Evolutionary conservation across 805 yeast species (phyloP).

Genomic region (Lachancea nothofagi): DNA sequence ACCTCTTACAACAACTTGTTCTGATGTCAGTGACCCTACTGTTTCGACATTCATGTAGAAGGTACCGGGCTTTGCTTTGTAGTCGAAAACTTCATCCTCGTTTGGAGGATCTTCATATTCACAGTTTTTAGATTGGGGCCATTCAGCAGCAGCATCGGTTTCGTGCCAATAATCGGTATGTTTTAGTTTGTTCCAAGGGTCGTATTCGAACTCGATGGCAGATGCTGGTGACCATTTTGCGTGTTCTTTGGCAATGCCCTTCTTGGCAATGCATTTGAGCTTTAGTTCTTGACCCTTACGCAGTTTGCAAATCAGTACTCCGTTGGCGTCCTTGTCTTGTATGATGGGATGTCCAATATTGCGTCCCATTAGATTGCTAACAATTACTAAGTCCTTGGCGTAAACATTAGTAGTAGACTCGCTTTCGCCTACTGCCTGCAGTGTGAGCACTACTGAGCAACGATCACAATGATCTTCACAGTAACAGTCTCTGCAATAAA

Average conservation of each 20-base stretch:
- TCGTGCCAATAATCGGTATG: conserved; percentile 98
- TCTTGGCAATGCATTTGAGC: conserved; percentile 90
- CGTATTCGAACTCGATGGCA: conserved; percentile 94
- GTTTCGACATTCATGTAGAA: conserved; percentile 91
- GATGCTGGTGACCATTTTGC: conserved; percentile 98
- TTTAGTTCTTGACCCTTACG: conserved; percentile 88
- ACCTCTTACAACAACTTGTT: conserved; percentile 82
- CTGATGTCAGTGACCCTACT: conserved; percentile 81
- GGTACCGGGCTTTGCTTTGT: conserved; percentile 69
- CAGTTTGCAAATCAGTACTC: conserved; percentile 86
- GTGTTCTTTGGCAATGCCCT: conserved; percentile 95
- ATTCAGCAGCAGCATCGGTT: conserved; percentile 77
- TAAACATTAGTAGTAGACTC: conserved; percentile 87
- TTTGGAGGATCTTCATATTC: conserved; percentile 96
- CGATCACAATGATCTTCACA: conserved; percentile 96
- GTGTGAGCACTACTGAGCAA: conserved; percentile 82
- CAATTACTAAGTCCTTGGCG: conserved; percentile 66
- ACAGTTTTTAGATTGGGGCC: conserved; percentile 87
- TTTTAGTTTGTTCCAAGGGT: conserved; percentile 96
- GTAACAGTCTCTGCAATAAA: conserved; percentile 91
- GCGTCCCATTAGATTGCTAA: conserved; percentile 35
- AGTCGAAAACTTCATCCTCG: conserved; percentile 82
- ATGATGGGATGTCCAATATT: conserved; percentile 80
- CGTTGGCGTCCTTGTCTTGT: conserved; percentile 67
- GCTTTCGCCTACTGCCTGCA: conserved; percentile 84